Conservation (phyloP, 2,329 filamentous ascomycete species). For the Fusarium sulawesiense region DNA sequence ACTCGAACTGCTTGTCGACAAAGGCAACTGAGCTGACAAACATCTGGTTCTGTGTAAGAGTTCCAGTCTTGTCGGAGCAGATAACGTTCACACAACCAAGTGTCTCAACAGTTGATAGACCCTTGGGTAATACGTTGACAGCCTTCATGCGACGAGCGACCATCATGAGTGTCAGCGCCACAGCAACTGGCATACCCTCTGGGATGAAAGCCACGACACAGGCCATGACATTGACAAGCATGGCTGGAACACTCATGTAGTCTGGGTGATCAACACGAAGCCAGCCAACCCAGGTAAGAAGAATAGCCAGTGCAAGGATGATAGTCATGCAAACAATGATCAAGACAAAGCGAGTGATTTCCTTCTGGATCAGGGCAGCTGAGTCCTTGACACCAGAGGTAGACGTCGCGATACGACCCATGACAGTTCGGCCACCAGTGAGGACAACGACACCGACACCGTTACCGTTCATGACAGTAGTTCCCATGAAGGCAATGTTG, state of each 20-base stretch:
- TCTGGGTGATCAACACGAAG: constrained; percentile 50
- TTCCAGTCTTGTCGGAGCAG: constrained; percentile 58
- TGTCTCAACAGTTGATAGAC: constrained; percentile 56
- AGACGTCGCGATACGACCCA: constrained; percentile 56
- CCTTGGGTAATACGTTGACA: constrained; percentile 56
- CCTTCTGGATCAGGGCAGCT: constrained; percentile 54
- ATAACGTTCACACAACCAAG: constrained; percentile 58
- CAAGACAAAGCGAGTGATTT: constrained; percentile 58
- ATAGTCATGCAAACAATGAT: constrained; percentile 57
- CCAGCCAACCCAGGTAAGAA: constrained; percentile 60
- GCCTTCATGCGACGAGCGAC: constrained; percentile 57
- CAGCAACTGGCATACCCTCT: constrained; percentile 55
- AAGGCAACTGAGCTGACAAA: constrained; percentile 54
- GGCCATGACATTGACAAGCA: constrained; percentile 60
- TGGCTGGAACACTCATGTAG: constrained; percentile 57
- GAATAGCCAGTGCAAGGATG: constrained; percentile 54
- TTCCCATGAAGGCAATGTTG: constrained; percentile 59
- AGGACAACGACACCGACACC: constrained; percentile 55
- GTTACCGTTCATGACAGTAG: constrained; percentile 55
- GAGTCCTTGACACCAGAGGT: constrained; percentile 53
- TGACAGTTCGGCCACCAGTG: constrained; percentile 55
- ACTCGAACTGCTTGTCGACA: constrained; percentile 48
- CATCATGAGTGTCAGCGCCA: constrained; percentile 56
- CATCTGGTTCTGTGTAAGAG: constrained; percentile 59
- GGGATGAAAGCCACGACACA: constrained; percentile 56